Percentiles rank a stretch among this genome's conserved stretches.
These are phyloP conservation scores for Rubia occidens DNA, from an alignment of 305 asterid genomes.

Conservation along the genomic window DNA sequence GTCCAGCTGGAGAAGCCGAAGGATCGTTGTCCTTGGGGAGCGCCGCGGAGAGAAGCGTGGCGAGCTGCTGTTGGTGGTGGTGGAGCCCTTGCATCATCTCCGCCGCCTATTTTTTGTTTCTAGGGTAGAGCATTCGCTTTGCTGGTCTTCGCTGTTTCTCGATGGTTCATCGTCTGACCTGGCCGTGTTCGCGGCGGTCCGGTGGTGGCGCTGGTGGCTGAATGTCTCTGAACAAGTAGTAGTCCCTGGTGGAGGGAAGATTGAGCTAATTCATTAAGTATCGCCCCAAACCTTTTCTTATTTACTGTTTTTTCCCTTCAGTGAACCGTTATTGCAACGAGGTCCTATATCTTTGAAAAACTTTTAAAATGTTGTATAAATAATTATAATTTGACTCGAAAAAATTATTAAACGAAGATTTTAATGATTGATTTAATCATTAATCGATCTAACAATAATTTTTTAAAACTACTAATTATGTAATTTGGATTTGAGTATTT, in stretches of 20 bases:
- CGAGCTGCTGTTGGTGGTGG: slow-evolving; percentile 94
- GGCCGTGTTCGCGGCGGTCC: background rate
- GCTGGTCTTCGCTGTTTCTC: background rate
- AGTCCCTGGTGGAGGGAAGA: background rate
- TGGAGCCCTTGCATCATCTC: slow-evolving; percentile 88
- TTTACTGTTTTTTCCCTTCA: background rate
- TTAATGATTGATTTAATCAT: no score
- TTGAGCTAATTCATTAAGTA: background rate
- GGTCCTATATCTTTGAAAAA: no score
- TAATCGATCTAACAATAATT: no score
- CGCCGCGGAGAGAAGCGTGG: slow-evolving; percentile 90
- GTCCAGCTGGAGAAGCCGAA: slow-evolving; percentile 13
- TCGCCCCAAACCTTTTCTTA: background rate
- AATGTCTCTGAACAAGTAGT: background rate
- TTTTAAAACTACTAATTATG: no score
- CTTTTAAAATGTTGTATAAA: no score
- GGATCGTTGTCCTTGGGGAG: slow-evolving; percentile 57
- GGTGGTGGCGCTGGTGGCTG: background rate
- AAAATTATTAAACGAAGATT: no score
- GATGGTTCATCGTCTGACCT: background rate
- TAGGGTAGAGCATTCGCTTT: slow-evolving; percentile 13
- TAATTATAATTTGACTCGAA: no score
- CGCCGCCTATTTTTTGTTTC: background rate
- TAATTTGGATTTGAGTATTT: no score
- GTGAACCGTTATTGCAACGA: no score